These are phyloP conservation scores for Trichoderma koningiopsis DNA, from an alignment of 2,329 filamentous ascomycete genomes.

Conservation along the genomic window DNA sequence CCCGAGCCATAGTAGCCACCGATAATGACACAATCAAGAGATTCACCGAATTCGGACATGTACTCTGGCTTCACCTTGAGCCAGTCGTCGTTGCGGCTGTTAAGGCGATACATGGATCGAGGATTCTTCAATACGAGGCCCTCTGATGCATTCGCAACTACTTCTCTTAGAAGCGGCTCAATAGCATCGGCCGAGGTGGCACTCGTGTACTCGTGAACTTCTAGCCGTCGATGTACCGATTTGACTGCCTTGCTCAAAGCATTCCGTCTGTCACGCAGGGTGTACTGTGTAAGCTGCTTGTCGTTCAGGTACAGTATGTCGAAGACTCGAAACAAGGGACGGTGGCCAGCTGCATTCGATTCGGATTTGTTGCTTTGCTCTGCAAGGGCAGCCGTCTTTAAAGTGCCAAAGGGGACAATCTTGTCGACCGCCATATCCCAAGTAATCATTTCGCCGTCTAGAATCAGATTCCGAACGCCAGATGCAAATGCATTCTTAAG, in stretches of 20 bases:
- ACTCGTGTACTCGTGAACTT: constrained; percentile 73
- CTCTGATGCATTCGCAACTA: constrained; percentile 85
- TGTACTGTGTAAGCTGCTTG: constrained; percentile 76
- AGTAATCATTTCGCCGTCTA: constrained; percentile 98
- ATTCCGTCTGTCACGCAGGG: constrained; percentile 74
- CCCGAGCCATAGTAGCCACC: constrained; percentile 94
- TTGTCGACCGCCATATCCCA: constrained; percentile 89
- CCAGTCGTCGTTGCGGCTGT: constrained; percentile 93
- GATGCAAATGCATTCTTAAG: constrained; percentile 74
- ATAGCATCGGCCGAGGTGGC: constrained; percentile 71
- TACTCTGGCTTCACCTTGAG: constrained; percentile 99
- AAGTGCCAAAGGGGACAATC: constrained; percentile 84
- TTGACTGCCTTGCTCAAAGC: constrained; percentile 74
- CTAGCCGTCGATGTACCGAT: constrained; percentile 72
- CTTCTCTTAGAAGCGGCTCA: constrained; percentile 75
- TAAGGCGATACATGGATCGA: constrained; percentile 79
- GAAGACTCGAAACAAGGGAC: constrained; percentile 83
- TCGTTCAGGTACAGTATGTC: constrained; percentile 91
- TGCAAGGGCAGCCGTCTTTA: constrained; percentile 85
- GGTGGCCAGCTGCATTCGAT: constrained; percentile 49
- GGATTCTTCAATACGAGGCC: constrained; percentile 95
- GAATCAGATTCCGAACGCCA: constrained; percentile 80
- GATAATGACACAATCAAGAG: constrained; percentile 84
- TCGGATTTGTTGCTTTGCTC: constrained; percentile 68
- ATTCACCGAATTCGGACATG: constrained; percentile 94